These are phyloP conservation scores for Pythium monospermum DNA, from an alignment of 352 stramenopile genomes.

Conservation along the genomic window DNA sequence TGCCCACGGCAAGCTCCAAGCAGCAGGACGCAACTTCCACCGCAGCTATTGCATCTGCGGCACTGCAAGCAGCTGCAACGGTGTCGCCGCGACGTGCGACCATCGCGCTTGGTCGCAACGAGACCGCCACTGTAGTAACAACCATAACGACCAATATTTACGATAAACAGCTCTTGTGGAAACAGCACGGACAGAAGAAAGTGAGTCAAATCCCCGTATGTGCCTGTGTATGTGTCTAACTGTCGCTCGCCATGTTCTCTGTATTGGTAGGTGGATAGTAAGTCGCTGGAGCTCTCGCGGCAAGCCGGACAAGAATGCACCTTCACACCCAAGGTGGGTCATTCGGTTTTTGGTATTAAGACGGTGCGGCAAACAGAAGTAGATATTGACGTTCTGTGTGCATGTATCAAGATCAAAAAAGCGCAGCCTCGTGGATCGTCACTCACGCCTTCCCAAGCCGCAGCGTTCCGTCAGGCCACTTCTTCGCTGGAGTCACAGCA, in stretches of 20 bases:
- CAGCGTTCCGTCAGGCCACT: no score
- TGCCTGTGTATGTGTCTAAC: no score
- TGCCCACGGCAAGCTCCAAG: no score
- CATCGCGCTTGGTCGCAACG: neutral
- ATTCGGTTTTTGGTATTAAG: no score
- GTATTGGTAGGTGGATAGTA: conserved; percentile 32
- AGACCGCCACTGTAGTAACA: neutral
- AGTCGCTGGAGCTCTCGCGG: conserved; percentile 36
- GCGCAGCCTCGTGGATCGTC: no score
- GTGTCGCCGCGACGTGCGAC: neutral
- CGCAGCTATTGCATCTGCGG: neutral
- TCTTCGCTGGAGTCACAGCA: neutral
- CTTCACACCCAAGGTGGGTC: conserved; percentile 50
- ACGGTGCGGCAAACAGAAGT: no score
- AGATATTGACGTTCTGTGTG: no score
- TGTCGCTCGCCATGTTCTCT: no score
- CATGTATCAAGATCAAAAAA: no score
- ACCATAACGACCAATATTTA: conserved; percentile 20
- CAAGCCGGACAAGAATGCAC: conserved; percentile 48
- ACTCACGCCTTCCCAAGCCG: no score
- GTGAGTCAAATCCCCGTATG: no score
- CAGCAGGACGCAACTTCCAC: no score
- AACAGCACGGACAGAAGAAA: conserved; percentile 48
- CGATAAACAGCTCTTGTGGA: conserved; percentile 64
- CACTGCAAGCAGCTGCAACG: neutral